These are phyloP conservation scores for Lecanicillium sp. DNA, from an alignment of 2,329 filamentous ascomycete genomes.

Conservation along the genomic window DNA sequence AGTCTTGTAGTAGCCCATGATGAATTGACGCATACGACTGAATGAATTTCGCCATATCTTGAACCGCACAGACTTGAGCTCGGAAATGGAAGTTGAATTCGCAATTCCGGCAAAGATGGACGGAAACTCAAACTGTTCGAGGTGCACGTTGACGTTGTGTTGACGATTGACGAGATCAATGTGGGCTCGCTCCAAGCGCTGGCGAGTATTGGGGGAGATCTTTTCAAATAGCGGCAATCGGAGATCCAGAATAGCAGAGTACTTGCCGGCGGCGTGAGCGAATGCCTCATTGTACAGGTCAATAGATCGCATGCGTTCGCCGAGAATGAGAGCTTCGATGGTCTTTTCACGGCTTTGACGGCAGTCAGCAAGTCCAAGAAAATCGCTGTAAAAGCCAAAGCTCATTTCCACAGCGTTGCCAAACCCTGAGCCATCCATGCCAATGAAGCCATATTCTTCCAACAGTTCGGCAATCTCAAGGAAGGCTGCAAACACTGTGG, in stretches of 20 bases:
- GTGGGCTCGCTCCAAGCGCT: slow-evolving; percentile 73
- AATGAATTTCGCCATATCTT: slow-evolving; percentile 77
- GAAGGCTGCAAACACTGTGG: slow-evolving; percentile 47
- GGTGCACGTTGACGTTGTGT: slow-evolving; percentile 59
- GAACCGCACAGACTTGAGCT: slow-evolving; percentile 74
- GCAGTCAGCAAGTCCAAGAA: slow-evolving; percentile 71
- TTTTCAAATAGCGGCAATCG: slow-evolving; percentile 61
- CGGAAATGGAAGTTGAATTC: slow-evolving; percentile 69
- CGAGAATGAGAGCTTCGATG: slow-evolving; percentile 80
- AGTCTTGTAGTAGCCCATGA: slow-evolving; percentile 57
- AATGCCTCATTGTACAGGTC: slow-evolving; percentile 87
- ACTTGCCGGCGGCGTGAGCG: slow-evolving; percentile 82
- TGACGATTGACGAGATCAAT: slow-evolving; percentile 71
- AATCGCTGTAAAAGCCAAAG: slow-evolving; percentile 69
- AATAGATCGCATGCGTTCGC: slow-evolving; percentile 76
- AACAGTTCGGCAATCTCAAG: slow-evolving; percentile 46
- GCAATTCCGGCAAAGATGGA: slow-evolving; percentile 83
- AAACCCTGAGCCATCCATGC: slow-evolving; percentile 48
- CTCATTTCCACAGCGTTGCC: slow-evolving; percentile 54
- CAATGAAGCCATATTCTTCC: slow-evolving; percentile 49
- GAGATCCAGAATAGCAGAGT: slow-evolving; percentile 61
- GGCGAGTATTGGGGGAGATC: slow-evolving; percentile 63
- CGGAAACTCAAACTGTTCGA: slow-evolving; percentile 89
- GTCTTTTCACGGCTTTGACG: slow-evolving; percentile 79
- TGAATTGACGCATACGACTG: slow-evolving; percentile 64